phyloP scores from a whole-genome alignment of 208 protist species.

The Trypanosoma brucei region DNA sequence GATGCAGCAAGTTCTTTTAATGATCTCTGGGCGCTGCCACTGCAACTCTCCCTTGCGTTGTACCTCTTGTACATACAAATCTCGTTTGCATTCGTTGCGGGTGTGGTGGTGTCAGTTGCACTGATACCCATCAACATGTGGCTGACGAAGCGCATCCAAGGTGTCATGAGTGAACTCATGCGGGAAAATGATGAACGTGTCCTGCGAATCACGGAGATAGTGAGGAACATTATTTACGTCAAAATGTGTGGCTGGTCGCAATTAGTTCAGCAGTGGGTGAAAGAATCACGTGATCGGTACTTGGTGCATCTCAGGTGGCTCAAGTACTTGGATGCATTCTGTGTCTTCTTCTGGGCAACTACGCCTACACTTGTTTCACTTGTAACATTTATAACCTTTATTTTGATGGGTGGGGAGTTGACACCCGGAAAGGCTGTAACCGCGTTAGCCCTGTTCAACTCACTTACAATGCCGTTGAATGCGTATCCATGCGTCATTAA shows the following conservation, averaged over 20 bases:
- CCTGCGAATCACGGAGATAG: constrained; percentile 19
- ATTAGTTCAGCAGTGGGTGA: constrained; percentile 17
- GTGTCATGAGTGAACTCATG: constrained; percentile 20
- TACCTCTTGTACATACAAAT: constrained; percentile 31
- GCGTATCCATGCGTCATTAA: constrained; percentile 34
- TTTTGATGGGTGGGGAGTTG: constrained; percentile 22
- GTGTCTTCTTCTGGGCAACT: constrained; percentile 32
- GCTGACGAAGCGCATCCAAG: constrained; percentile 23
- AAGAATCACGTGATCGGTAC: constrained; percentile 16
- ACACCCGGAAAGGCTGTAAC: constrained; percentile 26
- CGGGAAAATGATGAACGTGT: constrained; percentile 30
- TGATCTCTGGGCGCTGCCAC: constrained; percentile 30
- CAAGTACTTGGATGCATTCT: constrained; percentile 30
- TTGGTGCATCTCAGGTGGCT: constrained; percentile 25
- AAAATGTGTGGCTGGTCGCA: constrained; percentile 28
- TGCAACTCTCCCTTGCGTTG: constrained; percentile 22
- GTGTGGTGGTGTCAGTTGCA: constrained; percentile 19
- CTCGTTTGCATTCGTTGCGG: constrained; percentile 30
- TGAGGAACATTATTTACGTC: constrained; percentile 26
- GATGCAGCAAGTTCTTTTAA: constrained; percentile 18
- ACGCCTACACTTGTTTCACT: constrained; percentile 33
- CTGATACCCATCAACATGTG: constrained; percentile 26
- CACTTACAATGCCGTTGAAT: constrained; percentile 26
- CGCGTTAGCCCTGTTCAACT: constrained; percentile 22
- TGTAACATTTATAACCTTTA: constrained; percentile 26